Evolutionary conservation across 495 filamentous ascomycete species (phyloP).

Genomic region (Penicillium arizonense): DNA sequence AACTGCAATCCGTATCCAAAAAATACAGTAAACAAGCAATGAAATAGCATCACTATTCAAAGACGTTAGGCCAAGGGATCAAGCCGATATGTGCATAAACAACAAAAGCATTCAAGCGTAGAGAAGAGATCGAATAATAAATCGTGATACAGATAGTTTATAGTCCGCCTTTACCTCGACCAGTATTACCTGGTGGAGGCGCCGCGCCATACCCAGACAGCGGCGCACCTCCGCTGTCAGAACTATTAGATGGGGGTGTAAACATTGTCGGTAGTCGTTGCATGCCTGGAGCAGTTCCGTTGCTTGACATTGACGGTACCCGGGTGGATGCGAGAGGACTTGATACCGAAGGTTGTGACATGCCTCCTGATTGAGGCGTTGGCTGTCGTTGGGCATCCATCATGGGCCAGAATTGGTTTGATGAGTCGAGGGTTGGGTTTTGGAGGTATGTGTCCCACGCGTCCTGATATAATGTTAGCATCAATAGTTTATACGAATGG

Average conservation of each 20-base stretch:
- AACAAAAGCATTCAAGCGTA: conserved; percentile 3
- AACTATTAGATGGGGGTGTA: conserved; percentile 13
- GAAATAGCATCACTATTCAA: background rate
- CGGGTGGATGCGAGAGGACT: conserved; percentile 13
- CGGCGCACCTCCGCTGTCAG: conserved; percentile 14
- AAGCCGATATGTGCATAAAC: background rate
- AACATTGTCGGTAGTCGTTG: conserved; percentile 17
- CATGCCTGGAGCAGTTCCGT: background rate
- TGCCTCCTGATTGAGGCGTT: conserved; percentile 12
- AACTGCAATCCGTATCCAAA: background rate
- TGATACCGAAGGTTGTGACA: conserved; percentile 15
- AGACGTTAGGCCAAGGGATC: background rate
- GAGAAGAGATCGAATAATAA: background rate
- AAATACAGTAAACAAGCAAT: background rate
- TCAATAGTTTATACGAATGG: background rate
- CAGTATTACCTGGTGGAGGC: conserved; percentile 7
- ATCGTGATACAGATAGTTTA: background rate
- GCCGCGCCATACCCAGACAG: conserved; percentile 12
- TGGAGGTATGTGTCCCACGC: conserved; percentile 58
- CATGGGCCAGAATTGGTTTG: conserved; percentile 48
- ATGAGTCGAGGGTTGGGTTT: conserved; percentile 45
- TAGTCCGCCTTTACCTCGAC: conserved; percentile 9
- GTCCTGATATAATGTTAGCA: conserved; percentile 38
- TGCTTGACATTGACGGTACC: conserved; percentile 8
- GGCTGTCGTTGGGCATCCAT: conserved; percentile 34